phyloP scores from a whole-genome alignment of 768 basidiomycete species.

The Tulasnella sp. region DNA sequence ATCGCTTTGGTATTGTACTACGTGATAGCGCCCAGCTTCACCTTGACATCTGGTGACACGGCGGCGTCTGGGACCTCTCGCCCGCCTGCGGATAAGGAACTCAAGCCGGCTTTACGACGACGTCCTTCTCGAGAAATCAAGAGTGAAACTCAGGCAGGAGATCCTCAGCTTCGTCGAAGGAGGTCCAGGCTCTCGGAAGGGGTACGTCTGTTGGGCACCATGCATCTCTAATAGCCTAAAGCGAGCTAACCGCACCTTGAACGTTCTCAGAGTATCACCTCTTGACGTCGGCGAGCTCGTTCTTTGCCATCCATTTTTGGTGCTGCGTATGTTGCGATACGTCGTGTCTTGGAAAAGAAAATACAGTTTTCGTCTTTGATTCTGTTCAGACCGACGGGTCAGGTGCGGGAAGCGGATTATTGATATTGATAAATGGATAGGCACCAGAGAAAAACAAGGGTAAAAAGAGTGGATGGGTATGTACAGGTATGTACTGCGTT shows the following conservation, averaged over 20 bases:
- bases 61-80: background rate
- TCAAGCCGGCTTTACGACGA: background rate
- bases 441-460: background rate
- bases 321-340: too few species aligned
- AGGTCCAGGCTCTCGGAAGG: constrained; percentile 1
- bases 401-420: background rate
- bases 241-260: background rate
- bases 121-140: background rate
- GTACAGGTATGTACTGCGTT: background rate
- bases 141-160: background rate
- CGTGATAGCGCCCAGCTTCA: constrained; percentile 4
- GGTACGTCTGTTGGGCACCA: background rate
- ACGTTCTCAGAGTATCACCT: background rate
- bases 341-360: too few species aligned
- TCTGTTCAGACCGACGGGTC: too few species aligned
- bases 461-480: background rate
- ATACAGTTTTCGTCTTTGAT: too few species aligned
- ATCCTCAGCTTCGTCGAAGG: background rate
- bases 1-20: constrained; percentile 11
- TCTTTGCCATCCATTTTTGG: too few species aligned
- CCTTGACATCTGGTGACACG: background rate
- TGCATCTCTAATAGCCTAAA: background rate
- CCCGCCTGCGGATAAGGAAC: background rate
- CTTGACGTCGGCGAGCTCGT: background rate
- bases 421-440: background rate